These are phyloP conservation scores for Solanum chacoense DNA, from an alignment of 305 asterid species.

Conservation along the genomic window DNA sequence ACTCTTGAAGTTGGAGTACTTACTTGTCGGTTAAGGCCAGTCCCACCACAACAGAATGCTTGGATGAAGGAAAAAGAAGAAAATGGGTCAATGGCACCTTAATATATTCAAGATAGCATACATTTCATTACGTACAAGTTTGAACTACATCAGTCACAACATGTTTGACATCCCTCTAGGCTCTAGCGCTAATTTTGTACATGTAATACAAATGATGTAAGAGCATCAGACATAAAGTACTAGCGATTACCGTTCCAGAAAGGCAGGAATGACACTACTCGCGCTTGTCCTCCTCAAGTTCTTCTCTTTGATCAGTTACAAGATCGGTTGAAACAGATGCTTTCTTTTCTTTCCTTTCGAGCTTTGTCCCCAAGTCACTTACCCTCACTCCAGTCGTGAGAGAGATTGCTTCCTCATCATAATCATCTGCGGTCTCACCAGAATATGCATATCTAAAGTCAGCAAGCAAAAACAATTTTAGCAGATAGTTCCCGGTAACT, in stretches of 20 bases:
- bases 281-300: slow-evolving; percentile 25
- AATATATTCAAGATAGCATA: not conserved
- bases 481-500: not conserved
- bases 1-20: not conserved
- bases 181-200: not conserved
- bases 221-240: not conserved
- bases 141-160: not conserved
- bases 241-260: not conserved
- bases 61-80: not conserved
- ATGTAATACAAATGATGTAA: not conserved
- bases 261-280: slow-evolving; percentile 7
- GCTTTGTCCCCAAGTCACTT: slow-evolving; percentile 16
- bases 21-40: not conserved
- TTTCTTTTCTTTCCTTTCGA: slow-evolving; percentile 27
- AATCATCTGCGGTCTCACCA: slow-evolving; percentile 19
- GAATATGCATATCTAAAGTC: slow-evolving; percentile 22
- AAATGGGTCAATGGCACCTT: not conserved
- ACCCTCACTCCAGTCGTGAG: slow-evolving; percentile 24
- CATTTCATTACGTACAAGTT: not conserved
- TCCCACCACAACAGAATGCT: not conserved
- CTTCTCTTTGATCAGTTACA: slow-evolving; percentile 10
- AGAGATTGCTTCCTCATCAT: slow-evolving; percentile 26
- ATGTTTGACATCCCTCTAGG: not conserved
- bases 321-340: slow-evolving; percentile 13
- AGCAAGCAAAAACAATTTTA: not conserved